These are phyloP conservation scores for Dissophora globulifera DNA, from an alignment of 192 early-diverging fungal species.

Conservation along the genomic window DNA sequence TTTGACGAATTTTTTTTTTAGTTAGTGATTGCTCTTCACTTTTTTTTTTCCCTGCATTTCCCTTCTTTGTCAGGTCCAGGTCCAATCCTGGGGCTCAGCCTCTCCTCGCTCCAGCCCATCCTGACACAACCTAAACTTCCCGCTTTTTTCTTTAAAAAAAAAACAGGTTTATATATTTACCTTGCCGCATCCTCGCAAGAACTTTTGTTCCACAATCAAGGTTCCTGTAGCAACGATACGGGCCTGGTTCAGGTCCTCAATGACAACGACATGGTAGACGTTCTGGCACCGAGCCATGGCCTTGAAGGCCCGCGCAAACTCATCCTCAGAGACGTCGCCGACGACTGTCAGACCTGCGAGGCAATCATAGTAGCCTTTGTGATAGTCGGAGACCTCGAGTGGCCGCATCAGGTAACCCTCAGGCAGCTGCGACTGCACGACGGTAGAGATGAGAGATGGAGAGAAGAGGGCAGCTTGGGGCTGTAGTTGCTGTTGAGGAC, in stretches of 20 bases:
- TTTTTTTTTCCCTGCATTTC: background rate
- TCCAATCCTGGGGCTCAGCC: too few relatives aligned
- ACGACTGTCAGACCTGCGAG: constrained; percentile 83
- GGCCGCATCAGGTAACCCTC: constrained; percentile 80
- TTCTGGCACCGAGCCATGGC: constrained; percentile 73
- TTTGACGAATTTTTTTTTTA: too few relatives aligned
- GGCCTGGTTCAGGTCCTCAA: constrained; percentile 72
- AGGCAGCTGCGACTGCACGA: constrained; percentile 68
- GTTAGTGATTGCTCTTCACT: too few relatives aligned
- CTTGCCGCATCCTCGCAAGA: constrained; percentile 82
- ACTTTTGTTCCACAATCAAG: constrained; percentile 91
- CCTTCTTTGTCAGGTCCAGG: too few relatives aligned
- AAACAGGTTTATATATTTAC: constrained; percentile 46
- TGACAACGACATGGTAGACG: constrained; percentile 82
- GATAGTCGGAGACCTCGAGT: constrained; percentile 79
- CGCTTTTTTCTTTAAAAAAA: background rate
- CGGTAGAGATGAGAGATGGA: constrained; percentile 71
- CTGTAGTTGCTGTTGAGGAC: constrained; percentile 2
- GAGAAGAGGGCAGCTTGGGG: constrained; percentile 50
- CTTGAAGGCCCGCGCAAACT: constrained; percentile 73
- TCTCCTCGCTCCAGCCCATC: too few relatives aligned
- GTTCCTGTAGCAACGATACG: constrained; percentile 87
- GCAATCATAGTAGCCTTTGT: constrained; percentile 76
- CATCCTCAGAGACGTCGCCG: constrained; percentile 73
- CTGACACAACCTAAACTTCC: too few relatives aligned